These are phyloP conservation scores for Cerrena zonata DNA, from an alignment of 1,284 basidiomycete genomes.

Conservation along the genomic window DNA sequence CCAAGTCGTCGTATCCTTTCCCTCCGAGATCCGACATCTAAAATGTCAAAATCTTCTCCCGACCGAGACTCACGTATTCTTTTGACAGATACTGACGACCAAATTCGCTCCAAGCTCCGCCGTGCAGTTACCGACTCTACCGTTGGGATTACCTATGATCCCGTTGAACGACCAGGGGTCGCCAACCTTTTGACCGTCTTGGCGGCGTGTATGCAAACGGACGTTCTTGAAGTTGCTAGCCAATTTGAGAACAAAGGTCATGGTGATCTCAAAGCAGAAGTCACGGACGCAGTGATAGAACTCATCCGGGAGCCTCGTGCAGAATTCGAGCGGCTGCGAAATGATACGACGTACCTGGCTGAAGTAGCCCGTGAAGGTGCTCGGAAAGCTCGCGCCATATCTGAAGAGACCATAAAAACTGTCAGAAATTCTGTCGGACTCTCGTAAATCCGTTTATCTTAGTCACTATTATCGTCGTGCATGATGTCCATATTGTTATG, in stretches of 20 bases:
- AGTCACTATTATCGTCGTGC: conserved; percentile 11
- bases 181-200: conserved; percentile 81
- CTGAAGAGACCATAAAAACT: conserved; percentile 58
- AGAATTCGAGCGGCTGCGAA: conserved; percentile 61
- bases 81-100: conserved; percentile 66
- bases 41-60: conserved; percentile 94
- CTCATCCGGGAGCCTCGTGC: conserved; percentile 63
- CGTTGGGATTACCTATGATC: conserved; percentile 72
- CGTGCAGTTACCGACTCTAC: conserved; percentile 83
- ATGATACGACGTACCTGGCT: conserved; percentile 59
- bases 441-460: neutral
- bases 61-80: conserved; percentile 79
- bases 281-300: conserved; percentile 69
- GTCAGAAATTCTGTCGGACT: conserved; percentile 70
- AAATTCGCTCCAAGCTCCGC: conserved; percentile 71
- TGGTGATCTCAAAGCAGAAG: conserved; percentile 66
- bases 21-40: conserved; percentile 77
- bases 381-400: conserved; percentile 55
- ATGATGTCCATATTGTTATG: neutral
- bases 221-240: conserved; percentile 42
- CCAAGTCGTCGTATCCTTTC: conserved; percentile 75
- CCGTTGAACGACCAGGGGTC: conserved; percentile 70
- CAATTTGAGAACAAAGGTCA: conserved; percentile 57
- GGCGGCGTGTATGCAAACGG: conserved; percentile 55
- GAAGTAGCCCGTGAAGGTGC: conserved; percentile 64